Evolutionary conservation across 1,139 yeast species (phyloP), one percentile per base, ranked within the genome.

Genomic region (Saccharomyces hybrid): DNA sequence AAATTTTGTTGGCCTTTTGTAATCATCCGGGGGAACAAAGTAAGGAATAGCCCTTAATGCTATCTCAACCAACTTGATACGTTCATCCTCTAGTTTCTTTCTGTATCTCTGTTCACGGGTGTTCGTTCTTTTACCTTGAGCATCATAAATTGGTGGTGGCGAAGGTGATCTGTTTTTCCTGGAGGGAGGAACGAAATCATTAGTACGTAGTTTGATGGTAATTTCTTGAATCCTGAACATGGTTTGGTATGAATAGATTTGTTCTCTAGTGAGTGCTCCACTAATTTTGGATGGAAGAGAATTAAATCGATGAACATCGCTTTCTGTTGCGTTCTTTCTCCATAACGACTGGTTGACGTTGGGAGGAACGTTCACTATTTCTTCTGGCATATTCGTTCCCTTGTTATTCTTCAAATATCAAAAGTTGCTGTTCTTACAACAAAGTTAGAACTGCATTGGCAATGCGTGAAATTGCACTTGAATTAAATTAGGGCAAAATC

Each of bases 131-230:
- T 83, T 84, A 52, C 99, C 99, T 28, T 75, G 72, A 42, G 76
- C 71, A 71, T 93, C 98, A 69, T 93, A 93, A 57, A 81, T 81
- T 1, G 99, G 99, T 5, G 97, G 93, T 0, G 99, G 98, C 4
- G 96, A 88, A 0, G 93, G 91, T 1, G 95, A 89, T 59, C 90
- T 69, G 25, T 64, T 64, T 13, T 60, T 67, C 60, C 64, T 62
- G 11, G 55, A 59, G 2, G 74, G 74, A 1, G 73, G 71, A 8
- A 57, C 58, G 4, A 71, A 55, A 49, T 80, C 82, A 49, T 76
- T 74, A 25, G 76, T 75, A 28, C 79, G 73, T 44, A 86, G 75
- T 58, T 80, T 80, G n/a, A 82, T 75, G 0, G 81, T 74, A 52
- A 91, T 83, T 67, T 91, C 98, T 61, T 88, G 91, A 44, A 91